Base-by-base conservation (phyloP, 495 filamentous ascomycete species). In the Xylaria intraflava region DNA sequence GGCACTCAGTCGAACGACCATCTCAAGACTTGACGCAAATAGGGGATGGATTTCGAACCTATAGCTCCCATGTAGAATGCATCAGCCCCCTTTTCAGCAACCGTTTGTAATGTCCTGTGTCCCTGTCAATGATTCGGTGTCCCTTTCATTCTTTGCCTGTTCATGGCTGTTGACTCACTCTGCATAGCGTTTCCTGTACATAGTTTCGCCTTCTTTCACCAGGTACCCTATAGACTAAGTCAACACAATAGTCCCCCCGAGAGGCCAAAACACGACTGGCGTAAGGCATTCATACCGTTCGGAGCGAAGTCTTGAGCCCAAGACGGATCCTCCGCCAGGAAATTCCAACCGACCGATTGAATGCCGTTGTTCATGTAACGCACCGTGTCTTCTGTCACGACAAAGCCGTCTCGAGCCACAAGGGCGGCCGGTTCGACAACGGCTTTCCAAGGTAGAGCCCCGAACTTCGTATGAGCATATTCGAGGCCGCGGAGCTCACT, bases 281-380 rank as follows among this genome's bases (percentile, higher is more conserved):
- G 26, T 1, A 27, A 31, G 20, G 29, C n/a, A 14, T 10, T 6
- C 23, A 50, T 54, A 70, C 76, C 77, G 48, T 91, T 84, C 0
- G 91, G 91, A 12, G 90, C 90, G 66, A 95, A 96, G 56, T 96
- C 91, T 19, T 86, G 62, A 3, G 90, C 88, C 85, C 88, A 96
- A 0, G 78, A 76, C 0, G 87, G 86, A 51, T 95, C 79, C 0
- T 83, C 73, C 0, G 80, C 73, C 0, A 95, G 67, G 57, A 95
- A 94, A 49, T 88, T 74, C 31, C 64, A 61, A 0, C 58, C 58
- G 3, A 46, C 41, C 1, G 51, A 59, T 6, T 38, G 41, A 8
- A 65, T 59, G 11, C 72, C 76, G 10, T 23, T 45, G 1, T 65
- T 46, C 82, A 91, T 90, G 55, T 90, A 86, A 16, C 72, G 72